Conservation (phyloP, 2,329 filamentous ascomycete species). For the Fusarium pseudonygamai region DNA sequence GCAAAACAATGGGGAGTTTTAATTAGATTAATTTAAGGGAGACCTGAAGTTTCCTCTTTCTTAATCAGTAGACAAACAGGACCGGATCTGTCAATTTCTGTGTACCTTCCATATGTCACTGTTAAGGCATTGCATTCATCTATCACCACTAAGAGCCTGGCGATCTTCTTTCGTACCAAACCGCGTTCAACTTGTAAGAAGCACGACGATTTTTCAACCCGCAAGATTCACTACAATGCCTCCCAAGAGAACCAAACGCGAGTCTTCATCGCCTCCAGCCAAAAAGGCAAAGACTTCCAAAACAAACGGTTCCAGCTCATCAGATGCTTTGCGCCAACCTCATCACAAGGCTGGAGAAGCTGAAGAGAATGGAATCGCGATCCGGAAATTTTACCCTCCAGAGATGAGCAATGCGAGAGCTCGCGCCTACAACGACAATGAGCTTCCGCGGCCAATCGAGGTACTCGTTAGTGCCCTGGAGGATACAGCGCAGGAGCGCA, state of each 20-base stretch:
- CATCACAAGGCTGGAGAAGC: conserved; percentile 58
- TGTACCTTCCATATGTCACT: conserved; percentile 4
- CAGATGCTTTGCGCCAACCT: conserved; percentile 53
- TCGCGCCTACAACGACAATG: conserved; percentile 74
- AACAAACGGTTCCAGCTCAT: conserved; percentile 32
- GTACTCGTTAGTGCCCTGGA: conserved; percentile 68
- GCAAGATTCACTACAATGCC: conserved; percentile 42
- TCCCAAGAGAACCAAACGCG: conserved; percentile 43
- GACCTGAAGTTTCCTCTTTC: neutral
- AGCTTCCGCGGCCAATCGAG: conserved; percentile 78
- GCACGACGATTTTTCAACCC: neutral
- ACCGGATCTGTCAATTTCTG: neutral
- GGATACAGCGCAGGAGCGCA: conserved; percentile 66
- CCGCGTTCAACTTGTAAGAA: neutral
- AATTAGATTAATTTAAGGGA: neutral
- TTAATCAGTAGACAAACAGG: neutral
- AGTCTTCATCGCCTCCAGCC: conserved; percentile 33
- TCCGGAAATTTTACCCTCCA: conserved; percentile 81
- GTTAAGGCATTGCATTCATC: neutral
- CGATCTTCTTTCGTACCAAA: neutral
- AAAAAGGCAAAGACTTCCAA: conserved; percentile 49
- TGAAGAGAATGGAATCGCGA: conserved; percentile 69
- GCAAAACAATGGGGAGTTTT: conserved; percentile 11
- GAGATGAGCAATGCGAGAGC: conserved; percentile 88
- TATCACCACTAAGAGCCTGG: neutral